Evolutionary conservation across 139 green algal genomes (phyloP).

Genomic region (Diplosphaera chodatii): DNA sequence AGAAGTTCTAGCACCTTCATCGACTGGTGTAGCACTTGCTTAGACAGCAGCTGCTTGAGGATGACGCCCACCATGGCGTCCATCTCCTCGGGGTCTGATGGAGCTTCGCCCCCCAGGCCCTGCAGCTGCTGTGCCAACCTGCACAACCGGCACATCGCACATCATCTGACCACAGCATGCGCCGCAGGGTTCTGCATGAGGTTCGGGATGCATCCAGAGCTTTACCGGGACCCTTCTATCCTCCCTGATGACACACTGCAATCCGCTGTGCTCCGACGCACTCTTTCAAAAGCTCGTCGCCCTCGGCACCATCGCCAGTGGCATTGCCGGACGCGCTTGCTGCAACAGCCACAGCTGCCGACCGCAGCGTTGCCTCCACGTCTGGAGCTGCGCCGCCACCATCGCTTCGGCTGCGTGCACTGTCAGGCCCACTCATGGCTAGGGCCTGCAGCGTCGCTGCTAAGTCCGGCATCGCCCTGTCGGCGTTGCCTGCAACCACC

Average conservation of each 20-base stretch:
- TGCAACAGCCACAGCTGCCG: no score
- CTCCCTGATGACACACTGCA: no score
- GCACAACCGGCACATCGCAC: no score
- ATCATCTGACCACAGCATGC: no score
- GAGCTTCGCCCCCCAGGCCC: background rate
- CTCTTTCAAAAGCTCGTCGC: background rate
- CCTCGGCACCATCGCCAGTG: background rate
- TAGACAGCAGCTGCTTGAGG: conserved; percentile 81
- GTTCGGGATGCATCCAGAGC: no score
- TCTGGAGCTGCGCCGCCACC: background rate
- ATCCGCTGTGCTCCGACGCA: no score
- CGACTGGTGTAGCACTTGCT: conserved; percentile 80
- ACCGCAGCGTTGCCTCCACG: background rate
- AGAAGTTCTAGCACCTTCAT: no score
- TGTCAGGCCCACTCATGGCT: background rate
- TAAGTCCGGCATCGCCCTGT: background rate
- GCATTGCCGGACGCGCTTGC: background rate
- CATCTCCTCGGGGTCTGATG: conserved; percentile 17
- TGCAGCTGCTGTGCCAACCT: background rate
- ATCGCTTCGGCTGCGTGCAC: background rate
- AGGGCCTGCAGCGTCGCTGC: background rate
- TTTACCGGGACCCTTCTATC: no score
- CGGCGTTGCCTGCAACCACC: background rate
- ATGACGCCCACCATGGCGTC: conserved; percentile 65
- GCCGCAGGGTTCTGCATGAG: no score